phyloP scores from a whole-genome alignment of 2,329 filamentous ascomycete genomes.

The Bipolaris cookei region DNA sequence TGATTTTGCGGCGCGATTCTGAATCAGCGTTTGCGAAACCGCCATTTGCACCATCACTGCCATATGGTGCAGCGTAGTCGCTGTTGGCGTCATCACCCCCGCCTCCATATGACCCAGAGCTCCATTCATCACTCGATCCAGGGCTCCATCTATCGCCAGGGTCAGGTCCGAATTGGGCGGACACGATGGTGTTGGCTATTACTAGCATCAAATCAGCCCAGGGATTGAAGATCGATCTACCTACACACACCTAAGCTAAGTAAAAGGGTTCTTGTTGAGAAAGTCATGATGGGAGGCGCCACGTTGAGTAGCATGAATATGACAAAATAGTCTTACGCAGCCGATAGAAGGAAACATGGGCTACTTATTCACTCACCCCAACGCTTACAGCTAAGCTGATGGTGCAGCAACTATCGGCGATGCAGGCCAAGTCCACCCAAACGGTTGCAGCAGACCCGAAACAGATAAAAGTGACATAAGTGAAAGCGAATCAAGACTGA shows the following conservation, averaged over 20 bases:
- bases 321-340: background rate
- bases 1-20: conserved; percentile 29
- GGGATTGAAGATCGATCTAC: background rate
- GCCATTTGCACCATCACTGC: conserved; percentile 3
- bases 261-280: conserved; percentile 12
- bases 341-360: background rate
- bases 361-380: conserved; percentile 10
- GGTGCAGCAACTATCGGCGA: conserved; percentile 5
- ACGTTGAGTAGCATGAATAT: background rate
- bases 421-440: conserved; percentile 18
- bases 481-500: conserved; percentile 14
- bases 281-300: conserved; percentile 16
- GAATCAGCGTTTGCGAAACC: conserved; percentile 1
- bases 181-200: conserved; percentile 20
- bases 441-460: conserved; percentile 9
- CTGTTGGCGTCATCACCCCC: conserved; percentile 9
- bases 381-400: conserved; percentile 6
- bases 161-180: conserved; percentile 23
- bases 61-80: conserved; percentile 6
- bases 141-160: conserved; percentile 16
- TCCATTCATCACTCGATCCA: conserved; percentile 2
- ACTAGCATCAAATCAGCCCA: conserved; percentile 11
- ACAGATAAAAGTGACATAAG: conserved; percentile 24
- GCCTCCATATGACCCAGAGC: conserved; percentile 14
- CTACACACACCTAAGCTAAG: conserved; percentile 22